These are phyloP conservation scores for Picea engelmannii DNA, from an alignment of 83 land plant genomes.

Conservation along the genomic window DNA sequence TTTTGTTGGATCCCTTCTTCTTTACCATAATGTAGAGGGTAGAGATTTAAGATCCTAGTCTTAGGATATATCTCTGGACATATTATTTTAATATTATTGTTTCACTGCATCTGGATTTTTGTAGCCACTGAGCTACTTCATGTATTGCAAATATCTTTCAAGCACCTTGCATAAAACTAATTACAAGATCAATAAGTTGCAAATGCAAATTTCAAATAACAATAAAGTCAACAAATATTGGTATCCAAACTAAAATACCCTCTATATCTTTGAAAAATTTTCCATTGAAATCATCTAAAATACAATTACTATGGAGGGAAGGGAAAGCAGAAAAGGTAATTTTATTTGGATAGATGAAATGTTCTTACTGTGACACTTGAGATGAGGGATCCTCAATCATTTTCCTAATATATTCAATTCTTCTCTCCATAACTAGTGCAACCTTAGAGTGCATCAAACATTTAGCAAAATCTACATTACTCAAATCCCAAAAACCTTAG, in stretches of 20 bases:
- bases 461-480: conserved; percentile 25
- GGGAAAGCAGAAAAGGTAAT: not conserved
- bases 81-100: conserved; percentile 31
- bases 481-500: too few species aligned
- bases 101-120: conserved; percentile 91
- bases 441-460: conserved; percentile 88
- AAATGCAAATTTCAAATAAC: conserved; percentile 2
- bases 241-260: not conserved
- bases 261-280: not conserved
- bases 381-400: conserved; percentile 73
- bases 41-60: too few species aligned
- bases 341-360: not conserved
- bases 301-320: not conserved
- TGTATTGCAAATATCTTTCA: conserved; percentile 92
- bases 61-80: too few species aligned
- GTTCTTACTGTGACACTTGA: conserved; percentile 80
- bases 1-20: too few species aligned
- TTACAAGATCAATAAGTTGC: not conserved
- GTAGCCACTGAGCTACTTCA: conserved; percentile 92
- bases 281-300: not conserved
- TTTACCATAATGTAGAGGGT: too few species aligned
- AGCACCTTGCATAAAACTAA: conserved; percentile 62
- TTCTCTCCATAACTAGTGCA: conserved; percentile 73
- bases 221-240: not conserved
- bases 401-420: conserved; percentile 76